These are phyloP conservation scores for Lyophyllum shimeji DNA, from an alignment of 768 basidiomycete species.

Conservation along the genomic window DNA sequence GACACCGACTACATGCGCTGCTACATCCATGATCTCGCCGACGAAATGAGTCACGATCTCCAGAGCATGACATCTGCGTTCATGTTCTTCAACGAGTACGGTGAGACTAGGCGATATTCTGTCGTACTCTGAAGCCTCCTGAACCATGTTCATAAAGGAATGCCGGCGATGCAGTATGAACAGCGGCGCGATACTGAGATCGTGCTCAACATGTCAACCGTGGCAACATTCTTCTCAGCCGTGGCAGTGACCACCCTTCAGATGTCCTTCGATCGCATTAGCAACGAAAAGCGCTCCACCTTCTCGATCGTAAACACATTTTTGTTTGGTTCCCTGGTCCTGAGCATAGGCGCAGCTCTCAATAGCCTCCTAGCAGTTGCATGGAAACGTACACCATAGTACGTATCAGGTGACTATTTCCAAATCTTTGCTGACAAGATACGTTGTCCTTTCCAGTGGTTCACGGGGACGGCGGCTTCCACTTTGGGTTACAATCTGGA, in stretches of 20 bases:
- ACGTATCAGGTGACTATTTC: no score
- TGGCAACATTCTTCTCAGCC: constrained; percentile 29
- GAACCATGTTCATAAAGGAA: constrained; percentile 4
- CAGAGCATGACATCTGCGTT: constrained; percentile 10
- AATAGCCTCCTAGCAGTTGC: constrained; percentile 22
- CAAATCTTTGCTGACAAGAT: background rate
- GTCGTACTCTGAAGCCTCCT: background rate
- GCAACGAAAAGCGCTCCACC: background rate
- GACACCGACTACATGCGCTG: constrained; percentile 6
- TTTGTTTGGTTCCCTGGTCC: constrained; percentile 23
- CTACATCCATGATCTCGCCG: constrained; percentile 16
- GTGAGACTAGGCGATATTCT: constrained; percentile 1
- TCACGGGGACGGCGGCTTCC: constrained; percentile 16
- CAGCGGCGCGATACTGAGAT: constrained; percentile 14
- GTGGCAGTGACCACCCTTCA: constrained; percentile 26
- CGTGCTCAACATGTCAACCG: constrained; percentile 16
- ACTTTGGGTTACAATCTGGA: constrained; percentile 17
- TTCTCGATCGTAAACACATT: constrained; percentile 20
- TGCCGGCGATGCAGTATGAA: constrained; percentile 22
- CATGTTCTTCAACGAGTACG: constrained; percentile 17
- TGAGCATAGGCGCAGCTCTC: constrained; percentile 25
- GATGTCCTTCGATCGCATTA: constrained; percentile 8
- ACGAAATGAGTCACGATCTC: constrained; percentile 13
- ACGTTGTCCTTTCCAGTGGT: constrained; percentile 4
- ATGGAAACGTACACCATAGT: constrained; percentile 26